Conservation (phyloP, 768 basidiomycete genomes). For the Leucosporidium yakuticum region DNA sequence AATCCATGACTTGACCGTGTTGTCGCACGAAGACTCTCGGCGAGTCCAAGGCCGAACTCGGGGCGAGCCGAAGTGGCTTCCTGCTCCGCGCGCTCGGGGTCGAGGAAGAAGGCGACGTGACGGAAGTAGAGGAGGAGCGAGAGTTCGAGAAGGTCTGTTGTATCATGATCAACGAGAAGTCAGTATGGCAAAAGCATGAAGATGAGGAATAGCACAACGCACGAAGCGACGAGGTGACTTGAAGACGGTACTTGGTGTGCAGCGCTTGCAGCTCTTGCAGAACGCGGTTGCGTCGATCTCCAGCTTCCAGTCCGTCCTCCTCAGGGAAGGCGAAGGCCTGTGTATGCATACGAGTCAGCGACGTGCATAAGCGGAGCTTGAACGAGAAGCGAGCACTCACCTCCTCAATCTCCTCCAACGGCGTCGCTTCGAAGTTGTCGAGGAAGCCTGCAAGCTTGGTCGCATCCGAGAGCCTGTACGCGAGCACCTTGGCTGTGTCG, state of each 20-base stretch:
- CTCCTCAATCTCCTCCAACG: slow-evolving; percentile 65
- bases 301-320: slow-evolving; percentile 45
- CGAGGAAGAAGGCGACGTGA: slow-evolving; percentile 62
- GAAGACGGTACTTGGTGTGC: slow-evolving; percentile 43
- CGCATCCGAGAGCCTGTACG: slow-evolving; percentile 44
- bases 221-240: slow-evolving; percentile 58
- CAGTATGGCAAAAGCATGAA: background rate
- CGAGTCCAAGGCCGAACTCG: slow-evolving; percentile 28
- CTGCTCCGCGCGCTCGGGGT: slow-evolving; percentile 42
- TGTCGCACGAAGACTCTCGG: background rate
- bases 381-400: slow-evolving; percentile 45
- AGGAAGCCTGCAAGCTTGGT: slow-evolving; percentile 64
- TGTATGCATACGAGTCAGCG: background rate
- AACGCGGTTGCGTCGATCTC: slow-evolving; percentile 40
- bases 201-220: slow-evolving; percentile 35
- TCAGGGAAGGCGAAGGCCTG: slow-evolving; percentile 49
- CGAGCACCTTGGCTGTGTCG: slow-evolving; percentile 28
- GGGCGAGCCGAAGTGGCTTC: slow-evolving; percentile 40
- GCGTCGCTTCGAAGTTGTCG: slow-evolving; percentile 62
- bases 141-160: slow-evolving; percentile 55
- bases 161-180: background rate
- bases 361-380: background rate
- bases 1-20: background rate
- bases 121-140: slow-evolving; percentile 72
- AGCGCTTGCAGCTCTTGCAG: slow-evolving; percentile 63